Percentiles rank a stretch among this genome's conserved stretches.
These are phyloP conservation scores for Termitomyces sp. DNA, from an alignment of 768 basidiomycete genomes.

Conservation along the genomic window DNA sequence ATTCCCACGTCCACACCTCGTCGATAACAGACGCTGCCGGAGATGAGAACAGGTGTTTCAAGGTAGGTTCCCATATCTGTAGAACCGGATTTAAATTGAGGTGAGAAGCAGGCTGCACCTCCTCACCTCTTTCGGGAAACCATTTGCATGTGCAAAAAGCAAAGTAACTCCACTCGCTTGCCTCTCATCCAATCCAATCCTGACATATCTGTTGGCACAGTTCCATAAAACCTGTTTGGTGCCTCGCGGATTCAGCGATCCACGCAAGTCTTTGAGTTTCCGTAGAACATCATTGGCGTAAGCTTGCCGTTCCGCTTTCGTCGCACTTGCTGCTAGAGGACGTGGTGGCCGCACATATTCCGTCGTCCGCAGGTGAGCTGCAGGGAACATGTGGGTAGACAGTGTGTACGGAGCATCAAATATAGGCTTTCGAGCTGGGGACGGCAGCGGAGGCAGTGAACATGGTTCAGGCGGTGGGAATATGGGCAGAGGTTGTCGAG, in stretches of 20 bases:
- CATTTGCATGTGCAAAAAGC: slow-evolving; percentile 80
- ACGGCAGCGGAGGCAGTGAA: slow-evolving; percentile 31
- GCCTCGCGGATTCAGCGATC: slow-evolving; percentile 28
- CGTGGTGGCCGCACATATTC: slow-evolving; percentile 32
- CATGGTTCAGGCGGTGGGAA: slow-evolving; percentile 33
- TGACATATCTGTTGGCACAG: slow-evolving; percentile 65
- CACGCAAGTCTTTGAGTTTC: slow-evolving; percentile 24
- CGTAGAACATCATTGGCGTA: slow-evolving; percentile 17
- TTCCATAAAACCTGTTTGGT: slow-evolving; percentile 54
- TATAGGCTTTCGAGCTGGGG: slow-evolving; percentile 26
- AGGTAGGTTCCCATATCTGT: slow-evolving; percentile 76
- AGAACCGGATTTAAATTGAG: background rate
- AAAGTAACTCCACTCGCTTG: slow-evolving; percentile 52
- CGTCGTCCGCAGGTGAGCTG: slow-evolving; percentile 43
- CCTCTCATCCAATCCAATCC: slow-evolving; percentile 20
- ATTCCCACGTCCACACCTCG: slow-evolving; percentile 82
- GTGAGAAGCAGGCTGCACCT: background rate
- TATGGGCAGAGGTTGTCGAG: slow-evolving; percentile 24
- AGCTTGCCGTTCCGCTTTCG: slow-evolving; percentile 31
- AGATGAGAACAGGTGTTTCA: slow-evolving; percentile 45
- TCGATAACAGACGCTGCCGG: slow-evolving; percentile 33
- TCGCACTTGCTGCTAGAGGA: slow-evolving; percentile 20
- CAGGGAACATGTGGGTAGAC: slow-evolving; percentile 51
- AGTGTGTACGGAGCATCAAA: slow-evolving; percentile 33
- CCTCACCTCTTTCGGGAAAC: slow-evolving; percentile 80